Percentiles rank a stretch among this genome's conserved stretches.
Evolutionary conservation across 768 basidiomycete species (phyloP).

Genomic region (Rhodotorula babjevae): DNA sequence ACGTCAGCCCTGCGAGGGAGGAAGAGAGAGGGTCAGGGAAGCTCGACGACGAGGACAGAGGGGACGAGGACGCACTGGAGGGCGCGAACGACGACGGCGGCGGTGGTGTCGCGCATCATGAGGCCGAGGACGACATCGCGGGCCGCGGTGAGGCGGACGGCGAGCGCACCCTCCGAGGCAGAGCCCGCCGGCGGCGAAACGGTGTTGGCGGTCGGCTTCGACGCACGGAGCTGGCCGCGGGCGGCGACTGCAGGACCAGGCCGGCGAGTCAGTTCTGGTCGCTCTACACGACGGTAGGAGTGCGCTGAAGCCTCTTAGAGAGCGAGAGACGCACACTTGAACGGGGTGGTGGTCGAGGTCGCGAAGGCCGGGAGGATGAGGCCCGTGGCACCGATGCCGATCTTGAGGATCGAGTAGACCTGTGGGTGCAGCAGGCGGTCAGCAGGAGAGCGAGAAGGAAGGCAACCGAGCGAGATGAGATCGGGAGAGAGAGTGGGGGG

Average conservation of each 20-base stretch:
- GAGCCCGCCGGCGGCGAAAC: background rate
- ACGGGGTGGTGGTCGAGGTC: constrained; percentile 23
- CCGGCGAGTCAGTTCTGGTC: too few species aligned
- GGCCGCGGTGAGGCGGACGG: constrained; percentile 27
- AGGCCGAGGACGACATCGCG: constrained; percentile 37
- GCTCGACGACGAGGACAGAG: background rate
- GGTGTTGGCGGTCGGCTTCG: constrained; percentile 5
- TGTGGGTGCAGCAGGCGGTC: background rate
- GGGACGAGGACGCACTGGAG: constrained; percentile 18
- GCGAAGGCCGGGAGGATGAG: constrained; percentile 31
- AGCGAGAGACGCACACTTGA: constrained; percentile 10
- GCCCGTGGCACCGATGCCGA: constrained; percentile 1
- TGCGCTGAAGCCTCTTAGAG: too few species aligned
- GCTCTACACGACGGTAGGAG: too few species aligned
- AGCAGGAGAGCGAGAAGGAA: background rate
- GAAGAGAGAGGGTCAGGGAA: background rate
- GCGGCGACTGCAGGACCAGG: background rate
- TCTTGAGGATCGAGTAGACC: constrained; percentile 17
- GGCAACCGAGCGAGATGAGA: background rate
- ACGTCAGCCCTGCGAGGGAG: constrained; percentile 18
- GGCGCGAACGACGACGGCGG: constrained; percentile 38
- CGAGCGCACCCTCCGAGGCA: background rate
- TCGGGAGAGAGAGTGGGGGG: background rate
- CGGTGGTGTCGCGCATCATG: constrained; percentile 38
- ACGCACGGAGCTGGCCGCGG: constrained; percentile 2